Evolutionary conservation across 1,139 yeast genomes (phyloP).

Genomic region (Pichia cactophila): DNA sequence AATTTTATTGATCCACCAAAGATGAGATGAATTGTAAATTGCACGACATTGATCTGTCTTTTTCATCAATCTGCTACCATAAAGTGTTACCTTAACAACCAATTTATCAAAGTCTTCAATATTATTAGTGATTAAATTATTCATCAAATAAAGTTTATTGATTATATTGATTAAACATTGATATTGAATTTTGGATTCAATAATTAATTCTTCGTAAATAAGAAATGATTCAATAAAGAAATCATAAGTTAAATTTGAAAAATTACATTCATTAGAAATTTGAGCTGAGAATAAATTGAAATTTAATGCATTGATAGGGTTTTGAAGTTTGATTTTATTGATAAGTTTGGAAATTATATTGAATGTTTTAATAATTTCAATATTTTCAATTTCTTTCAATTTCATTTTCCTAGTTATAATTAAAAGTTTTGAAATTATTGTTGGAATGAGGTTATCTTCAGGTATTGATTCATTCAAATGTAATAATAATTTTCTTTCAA

Average conservation of each 20-base stretch:
- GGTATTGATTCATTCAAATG: slow-evolving; percentile 36
- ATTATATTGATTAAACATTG: slow-evolving; percentile 42
- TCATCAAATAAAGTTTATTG: slow-evolving; percentile 53
- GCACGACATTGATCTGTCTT: slow-evolving; percentile 94
- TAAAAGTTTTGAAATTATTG: slow-evolving; percentile 56
- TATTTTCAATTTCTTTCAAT: slow-evolving; percentile 17
- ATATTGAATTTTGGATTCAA: slow-evolving; percentile 54
- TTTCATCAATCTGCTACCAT: slow-evolving; percentile 80
- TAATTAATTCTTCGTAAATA: slow-evolving; percentile 73
- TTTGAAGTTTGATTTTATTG: slow-evolving; percentile 42
- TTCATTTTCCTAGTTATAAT: slow-evolving; percentile 52
- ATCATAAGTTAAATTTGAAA: slow-evolving; percentile 72
- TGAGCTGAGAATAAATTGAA: slow-evolving; percentile 49
- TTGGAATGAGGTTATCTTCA: slow-evolving; percentile 58
- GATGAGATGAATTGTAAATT: slow-evolving; percentile 78
- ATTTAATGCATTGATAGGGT: slow-evolving; percentile 32
- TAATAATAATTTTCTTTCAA: slow-evolving; percentile 51
- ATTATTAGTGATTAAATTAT: slow-evolving; percentile 38
- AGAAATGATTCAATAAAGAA: slow-evolving; percentile 83
- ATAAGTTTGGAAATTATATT: slow-evolving; percentile 67
- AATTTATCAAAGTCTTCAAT: slow-evolving; percentile 68
- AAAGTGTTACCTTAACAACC: slow-evolving; percentile 77
- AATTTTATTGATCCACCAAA: slow-evolving; percentile 85
- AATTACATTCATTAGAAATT: slow-evolving; percentile 66
- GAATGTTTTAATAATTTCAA: slow-evolving; percentile 44